Base-by-base conservation (phyloP, 768 basidiomycete genomes). In the Panaeolus papilionaceus region DNA sequence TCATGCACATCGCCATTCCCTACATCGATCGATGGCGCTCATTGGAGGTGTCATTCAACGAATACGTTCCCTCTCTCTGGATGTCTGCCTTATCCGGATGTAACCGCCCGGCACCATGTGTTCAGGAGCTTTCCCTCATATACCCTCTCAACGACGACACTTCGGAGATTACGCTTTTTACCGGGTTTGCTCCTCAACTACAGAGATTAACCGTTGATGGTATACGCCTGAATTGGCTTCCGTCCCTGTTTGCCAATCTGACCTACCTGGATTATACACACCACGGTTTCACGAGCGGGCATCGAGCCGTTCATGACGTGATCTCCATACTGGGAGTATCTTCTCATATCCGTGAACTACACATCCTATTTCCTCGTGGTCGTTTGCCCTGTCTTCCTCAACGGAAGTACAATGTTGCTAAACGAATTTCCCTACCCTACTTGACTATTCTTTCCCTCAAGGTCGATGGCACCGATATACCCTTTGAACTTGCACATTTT, bases 231-330 rank as follows among this genome's bases (percentile, higher is more conserved):
- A 77, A 82, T 3, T 92, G 90, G 90, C 74, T 84, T 12, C 87
- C 90, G 39, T 85, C 84, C 10, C 79, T 92, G 39, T 92, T 88
- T 71, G 79, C 80, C 44, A 88, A 89, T 73, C 79, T 92, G 51
- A 85, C 84, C 6, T 86, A 80, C 71, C 81, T 93, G 49, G 88
- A 92, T 75, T 92, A 92, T 70, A 88, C 88, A 1, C 91, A 92
- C 71, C 91, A 92, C 67, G 87, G 88, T 23, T 90, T 91, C 76
- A 90, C 84, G 44, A 77, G 75, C 20, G 90, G 87, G 4, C 78
- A 84, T 67, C 82, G 85, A 64, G 87, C 89, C 2, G 82, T 88
- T 9, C 73, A 81, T 37, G 91, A 92, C 72, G 79, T 92, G 58
- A 72, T 89, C 45, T 79, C 80, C 33, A 86, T 91, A 76, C 79